Percentiles rank a stretch among this genome's conserved stretches.
These are phyloP conservation scores for Lodderomyces pseudojiufengensis DNA, from an alignment of 1,139 yeast genomes.

Conservation along the genomic window DNA sequence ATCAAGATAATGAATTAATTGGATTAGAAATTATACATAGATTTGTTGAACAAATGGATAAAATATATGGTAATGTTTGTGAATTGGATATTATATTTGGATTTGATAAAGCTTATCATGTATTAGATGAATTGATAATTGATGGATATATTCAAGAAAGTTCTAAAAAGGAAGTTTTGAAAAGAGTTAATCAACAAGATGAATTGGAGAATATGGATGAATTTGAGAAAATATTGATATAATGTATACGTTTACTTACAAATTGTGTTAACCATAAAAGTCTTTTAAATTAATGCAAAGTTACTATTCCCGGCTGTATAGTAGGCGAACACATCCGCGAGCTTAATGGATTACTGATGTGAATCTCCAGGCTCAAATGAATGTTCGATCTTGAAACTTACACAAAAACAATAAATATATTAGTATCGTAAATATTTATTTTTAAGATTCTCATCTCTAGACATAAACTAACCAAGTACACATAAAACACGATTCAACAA, in stretches of 20 bases:
- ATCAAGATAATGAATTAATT: conserved; percentile 81
- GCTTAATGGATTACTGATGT: no score
- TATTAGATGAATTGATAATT: conserved; percentile 80
- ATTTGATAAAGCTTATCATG: conserved; percentile 88
- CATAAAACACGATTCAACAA: no score
- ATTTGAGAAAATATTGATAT: conserved; percentile 41
- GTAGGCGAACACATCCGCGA: no score
- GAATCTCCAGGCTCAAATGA: background rate
- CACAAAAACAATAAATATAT: background rate
- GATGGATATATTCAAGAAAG: conserved; percentile 86
- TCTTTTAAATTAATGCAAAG: no score
- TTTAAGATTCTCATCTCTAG: background rate
- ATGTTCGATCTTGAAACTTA: background rate
- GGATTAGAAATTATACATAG: conserved; percentile 86
- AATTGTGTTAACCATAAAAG: no score
- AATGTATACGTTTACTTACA: background rate
- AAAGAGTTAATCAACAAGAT: conserved; percentile 75
- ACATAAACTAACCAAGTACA: background rate
- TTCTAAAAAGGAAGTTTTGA: conserved; percentile 73
- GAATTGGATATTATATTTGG: conserved; percentile 93
- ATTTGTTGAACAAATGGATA: conserved; percentile 96
- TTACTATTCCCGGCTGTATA: no score
- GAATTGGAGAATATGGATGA: conserved; percentile 53
- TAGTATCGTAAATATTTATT: no score
- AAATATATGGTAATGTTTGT: conserved; percentile 93